Base-by-base conservation (phyloP, 2,329 filamentous ascomycete genomes). In the Beauveria scarabaeidicola region DNA sequence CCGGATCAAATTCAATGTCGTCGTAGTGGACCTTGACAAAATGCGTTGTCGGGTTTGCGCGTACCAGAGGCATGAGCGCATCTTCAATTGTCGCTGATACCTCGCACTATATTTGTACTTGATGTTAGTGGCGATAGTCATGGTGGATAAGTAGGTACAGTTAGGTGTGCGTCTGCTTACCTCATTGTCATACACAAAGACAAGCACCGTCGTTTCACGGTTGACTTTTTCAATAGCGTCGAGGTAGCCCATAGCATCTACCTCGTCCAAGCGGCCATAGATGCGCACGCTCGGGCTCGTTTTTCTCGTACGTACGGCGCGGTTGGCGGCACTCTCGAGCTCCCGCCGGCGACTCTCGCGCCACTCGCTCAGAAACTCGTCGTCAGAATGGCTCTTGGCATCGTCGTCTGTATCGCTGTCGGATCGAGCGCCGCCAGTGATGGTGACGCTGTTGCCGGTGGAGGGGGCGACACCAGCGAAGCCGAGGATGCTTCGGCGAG, bases 201-300 rank as follows among this genome's bases (percentile, higher is more conserved):
- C 94, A 2, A 97, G 88, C 2, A 97, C 92, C 3, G 89, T 82
- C 0, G 90, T 93, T 51, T 93, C 89, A 52, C 86, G 75, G 43
- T 85, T 80, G 5, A 93, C 90, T 74, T 91, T 94, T 76, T 99
- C 94, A 66, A 97, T 91, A 59, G 93, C 92, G 73, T 97, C 92
- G n/a, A 99, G 81, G 68, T 96, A 99, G 19, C 92, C 94, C 64
- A 88, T 78, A 8, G 91, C 93, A 77, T 97, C 92, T 1, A 97
- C 94, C 61, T 85, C 82, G 63, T 92, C 88, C 63, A 97, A 77
- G 13, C 81, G 83, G 23, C 94, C 94, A 70, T 89, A 97, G 61
- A 87, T 79, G 64, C 89, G 80, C 64, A 88, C 83, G 66, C 87
- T 91, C 1, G 91, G 90, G 71, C 87, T 93, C 56, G 84, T 87